A percentile compares a stretch with the other conserved stretches of the same genome.
These are phyloP conservation scores for Cytospora schulzeri DNA, from an alignment of 2,329 filamentous ascomycete genomes.

Conservation along the genomic window DNA sequence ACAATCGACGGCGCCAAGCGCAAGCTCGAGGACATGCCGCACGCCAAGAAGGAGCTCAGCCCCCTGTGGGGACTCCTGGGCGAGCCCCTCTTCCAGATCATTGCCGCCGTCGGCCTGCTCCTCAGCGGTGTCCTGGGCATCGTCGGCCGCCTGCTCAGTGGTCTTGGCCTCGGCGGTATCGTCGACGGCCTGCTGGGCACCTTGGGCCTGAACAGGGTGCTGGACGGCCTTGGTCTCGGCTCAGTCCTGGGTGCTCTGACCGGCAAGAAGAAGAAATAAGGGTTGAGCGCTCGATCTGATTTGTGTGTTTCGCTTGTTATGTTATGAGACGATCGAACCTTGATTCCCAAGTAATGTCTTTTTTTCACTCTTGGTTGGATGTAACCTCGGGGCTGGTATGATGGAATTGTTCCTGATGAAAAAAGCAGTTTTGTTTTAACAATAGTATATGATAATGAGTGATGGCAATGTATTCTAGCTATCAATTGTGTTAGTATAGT, in stretches of 20 bases:
- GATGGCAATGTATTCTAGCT: background rate
- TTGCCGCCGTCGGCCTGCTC: constrained; percentile 83
- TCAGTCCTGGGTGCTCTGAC: constrained; percentile 45
- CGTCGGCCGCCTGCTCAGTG: constrained; percentile 77
- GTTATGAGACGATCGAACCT: background rate
- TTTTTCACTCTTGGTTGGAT: background rate
- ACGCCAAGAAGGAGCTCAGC: constrained; percentile 93
- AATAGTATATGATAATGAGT: constrained; percentile 3
- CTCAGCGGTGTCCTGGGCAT: constrained; percentile 82
- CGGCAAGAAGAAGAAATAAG: constrained; percentile 44
- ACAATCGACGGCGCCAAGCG: constrained; percentile 87
- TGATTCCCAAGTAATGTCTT: background rate
- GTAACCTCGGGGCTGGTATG: background rate
- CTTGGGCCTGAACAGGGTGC: constrained; percentile 73
- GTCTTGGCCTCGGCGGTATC: constrained; percentile 79
- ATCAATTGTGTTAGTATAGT: background rate
- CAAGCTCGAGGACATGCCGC: constrained; percentile 89
- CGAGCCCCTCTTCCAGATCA: constrained; percentile 89
- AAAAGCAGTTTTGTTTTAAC: background rate
- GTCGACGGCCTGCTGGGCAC: constrained; percentile 79
- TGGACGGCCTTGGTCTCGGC: constrained; percentile 71
- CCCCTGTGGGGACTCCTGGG: constrained; percentile 81
- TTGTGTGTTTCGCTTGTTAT: background rate
- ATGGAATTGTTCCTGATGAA: background rate
- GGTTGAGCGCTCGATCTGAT: constrained; percentile 2